A percentile compares a stretch with the other conserved stretches of the same genome.
Evolutionary conservation across 1,139 yeast species (phyloP).

Genomic region (Suzukiozyma palmioleophila): DNA sequence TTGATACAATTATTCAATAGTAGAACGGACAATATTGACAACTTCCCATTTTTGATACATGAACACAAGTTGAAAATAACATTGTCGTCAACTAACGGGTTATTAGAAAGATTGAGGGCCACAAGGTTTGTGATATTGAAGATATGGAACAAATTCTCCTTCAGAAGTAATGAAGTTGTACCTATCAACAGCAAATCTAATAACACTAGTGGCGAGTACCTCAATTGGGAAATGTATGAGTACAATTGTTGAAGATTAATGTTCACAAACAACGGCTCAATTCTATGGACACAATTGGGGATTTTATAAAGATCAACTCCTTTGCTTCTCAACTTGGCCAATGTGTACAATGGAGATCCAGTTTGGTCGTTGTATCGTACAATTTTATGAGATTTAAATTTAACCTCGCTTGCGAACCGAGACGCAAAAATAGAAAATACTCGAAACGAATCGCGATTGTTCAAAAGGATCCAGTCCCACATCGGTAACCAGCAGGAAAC

Average conservation of each 20-base stretch:
- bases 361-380: conserved; percentile 3
- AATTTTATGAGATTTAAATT: conserved; percentile 24
- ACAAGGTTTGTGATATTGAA: conserved; percentile 27
- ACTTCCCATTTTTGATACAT: conserved; percentile 21
- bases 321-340: conserved; percentile 4
- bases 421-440: conserved; percentile 27
- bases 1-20: conserved; percentile 23
- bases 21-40: conserved; percentile 21
- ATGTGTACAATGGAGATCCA: not conserved
- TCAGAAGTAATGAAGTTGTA: not conserved
- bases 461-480: conserved; percentile 26
- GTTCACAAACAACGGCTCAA: conserved; percentile 34
- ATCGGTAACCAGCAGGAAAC: conserved; percentile 28
- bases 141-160: conserved; percentile 8
- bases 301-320: conserved; percentile 8
- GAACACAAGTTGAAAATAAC: conserved; percentile 22
- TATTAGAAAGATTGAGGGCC: conserved; percentile 31
- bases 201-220: conserved; percentile 15
- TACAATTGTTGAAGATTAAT: conserved; percentile 19
- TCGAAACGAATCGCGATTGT: conserved; percentile 27
- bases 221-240: conserved; percentile 12
- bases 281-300: conserved; percentile 21
- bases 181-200: conserved; percentile 12
- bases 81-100: conserved; percentile 25
- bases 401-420: conserved; percentile 13